Base-by-base conservation (phyloP, 2,329 filamentous ascomycete genomes). In the Alternaria brassicae region DNA sequence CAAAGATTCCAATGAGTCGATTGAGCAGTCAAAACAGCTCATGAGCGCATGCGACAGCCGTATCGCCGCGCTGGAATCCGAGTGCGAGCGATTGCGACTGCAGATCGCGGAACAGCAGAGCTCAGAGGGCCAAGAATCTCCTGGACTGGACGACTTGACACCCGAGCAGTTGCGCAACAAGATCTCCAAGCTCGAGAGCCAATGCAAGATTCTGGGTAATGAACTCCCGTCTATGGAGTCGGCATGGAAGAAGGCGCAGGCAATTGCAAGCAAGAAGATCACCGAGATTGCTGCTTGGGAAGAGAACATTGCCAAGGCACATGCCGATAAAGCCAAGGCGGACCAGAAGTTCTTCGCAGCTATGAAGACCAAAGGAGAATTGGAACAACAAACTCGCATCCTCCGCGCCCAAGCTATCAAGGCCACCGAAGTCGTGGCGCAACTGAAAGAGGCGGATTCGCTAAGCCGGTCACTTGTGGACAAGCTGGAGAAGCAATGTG, bases 271-370 rank as follows among this genome's bases (percentile, higher is more conserved):
- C 51, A 94, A 92, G 81, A 98, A 97, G 78, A 88, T 96, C 32
- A 85, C 90, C 70, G 93, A 97, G 62, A 88, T 91, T 52, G 82
- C 84, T 6, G 83, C 85, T 4, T 81, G 92, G 73, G 93, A 98
- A 79, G 93, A 97, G 56, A 91, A 90, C 62, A 83, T 94, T 36
- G 81, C 87, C 17, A 83, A 91, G 23, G 81, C 96, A 19, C 87
- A 87, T 39, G 91, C 92, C 0, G 93, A 99, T 79, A 99, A 99
- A 81, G 89, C 90, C 65, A 98, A 97, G 78, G 94, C 94, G 1
- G 95, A 99, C 72, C 94, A 98, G 74, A 98, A 98, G 79, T 99
- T 96, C 76, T 98, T 98, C 77, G 92, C 91, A 1, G 92, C 93
- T 8, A 93, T 96, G 84, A 97, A 97, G 76, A 90, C 93, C 68